These are phyloP conservation scores for Apiospora kogelbergensis DNA, from an alignment of 2,329 filamentous ascomycete species.

Conservation along the genomic window DNA sequence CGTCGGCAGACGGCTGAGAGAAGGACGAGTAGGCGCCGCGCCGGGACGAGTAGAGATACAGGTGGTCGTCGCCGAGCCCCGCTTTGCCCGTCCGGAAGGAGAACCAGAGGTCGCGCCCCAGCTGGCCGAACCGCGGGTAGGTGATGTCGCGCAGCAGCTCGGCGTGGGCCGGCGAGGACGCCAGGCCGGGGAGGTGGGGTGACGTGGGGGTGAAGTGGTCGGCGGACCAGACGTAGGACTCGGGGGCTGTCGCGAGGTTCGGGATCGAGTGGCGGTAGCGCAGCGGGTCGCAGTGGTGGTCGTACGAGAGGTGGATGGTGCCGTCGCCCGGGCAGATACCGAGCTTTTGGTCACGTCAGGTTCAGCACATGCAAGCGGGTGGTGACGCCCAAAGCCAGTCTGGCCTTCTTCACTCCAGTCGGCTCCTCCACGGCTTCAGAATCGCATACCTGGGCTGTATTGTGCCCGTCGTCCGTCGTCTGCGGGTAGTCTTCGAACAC, in stretches of 20 bases:
- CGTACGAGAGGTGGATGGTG: constrained; percentile 53
- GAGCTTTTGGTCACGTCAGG: constrained; percentile 26
- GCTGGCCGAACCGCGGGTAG: constrained; percentile 45
- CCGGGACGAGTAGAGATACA: constrained; percentile 42
- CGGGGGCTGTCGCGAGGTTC: constrained; percentile 32
- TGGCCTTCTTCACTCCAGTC: background rate
- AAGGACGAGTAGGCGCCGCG: constrained; percentile 33
- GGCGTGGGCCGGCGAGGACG: constrained; percentile 18
- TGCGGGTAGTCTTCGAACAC: constrained; percentile 50
- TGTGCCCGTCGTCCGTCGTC: constrained; percentile 50
- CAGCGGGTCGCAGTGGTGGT: constrained; percentile 47
- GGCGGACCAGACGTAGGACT: constrained; percentile 30
- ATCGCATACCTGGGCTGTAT: constrained; percentile 44
- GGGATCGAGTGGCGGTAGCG: constrained; percentile 38
- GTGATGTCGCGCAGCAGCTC: constrained; percentile 39
- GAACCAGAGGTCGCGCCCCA: constrained; percentile 40
- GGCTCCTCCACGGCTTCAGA: background rate
- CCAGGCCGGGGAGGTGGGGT: constrained; percentile 35
- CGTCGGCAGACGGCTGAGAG: background rate
- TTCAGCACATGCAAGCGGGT: background rate
- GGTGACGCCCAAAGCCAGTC: background rate
- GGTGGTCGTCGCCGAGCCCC: constrained; percentile 48
- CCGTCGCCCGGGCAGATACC: constrained; percentile 50
- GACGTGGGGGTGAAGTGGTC: constrained; percentile 38
- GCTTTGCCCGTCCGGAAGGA: constrained; percentile 52